Base-by-base conservation (phyloP, 2,329 filamentous ascomycete species). In the Cladophialophora bantiana region DNA sequence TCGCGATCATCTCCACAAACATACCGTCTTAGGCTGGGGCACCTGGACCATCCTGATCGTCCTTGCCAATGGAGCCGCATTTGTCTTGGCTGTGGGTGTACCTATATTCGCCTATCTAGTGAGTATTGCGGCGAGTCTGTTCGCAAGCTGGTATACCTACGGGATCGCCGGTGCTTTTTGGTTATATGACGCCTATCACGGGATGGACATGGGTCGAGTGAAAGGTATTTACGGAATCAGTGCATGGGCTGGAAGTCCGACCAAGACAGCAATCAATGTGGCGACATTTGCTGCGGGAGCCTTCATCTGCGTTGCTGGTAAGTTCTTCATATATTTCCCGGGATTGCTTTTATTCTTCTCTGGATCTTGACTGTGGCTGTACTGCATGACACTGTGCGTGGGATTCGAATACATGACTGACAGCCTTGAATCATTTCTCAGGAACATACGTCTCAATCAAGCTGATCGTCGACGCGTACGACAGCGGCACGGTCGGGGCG, bases 21-120 rank as follows among this genome's bases (percentile, higher is more conserved):
- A 85, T 66, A 84, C 82, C 0, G 18, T 78, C 1, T 61, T 80
- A 3, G 83, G 82, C 2, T 85, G 83, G 82, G 72, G 74, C 0
- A 77, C 78, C 0, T 86, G 85, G 85, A 74, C 78, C 2, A 60
- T 78, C 0, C 74, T 86, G 7, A 78, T 85, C 4, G 38, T 85
- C 2, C 45, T 84, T 6, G 78, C 81, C 66, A 85, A 84, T 58
- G 78, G 73, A 0, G 77, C 79, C 2, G 81, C 83, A 0, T 74
- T 74, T 54, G 72, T 82, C 6, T 70, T 82, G 10, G 80, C 80
- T 0, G 80, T 83, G 1, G 82, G 83, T 3, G 83, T 86, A 34
- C 84, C 84, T 0, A 82, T 85, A 26, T 85, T 86, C 75, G 83
- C 82, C 66, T 85, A 85, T 63, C 73, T 86, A 10, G 80, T 86